Percentiles rank a stretch among this genome's conserved stretches.
These are phyloP conservation scores for Colletotrichum somersetense DNA, from an alignment of 2,329 filamentous ascomycete species.

Conservation along the genomic window DNA sequence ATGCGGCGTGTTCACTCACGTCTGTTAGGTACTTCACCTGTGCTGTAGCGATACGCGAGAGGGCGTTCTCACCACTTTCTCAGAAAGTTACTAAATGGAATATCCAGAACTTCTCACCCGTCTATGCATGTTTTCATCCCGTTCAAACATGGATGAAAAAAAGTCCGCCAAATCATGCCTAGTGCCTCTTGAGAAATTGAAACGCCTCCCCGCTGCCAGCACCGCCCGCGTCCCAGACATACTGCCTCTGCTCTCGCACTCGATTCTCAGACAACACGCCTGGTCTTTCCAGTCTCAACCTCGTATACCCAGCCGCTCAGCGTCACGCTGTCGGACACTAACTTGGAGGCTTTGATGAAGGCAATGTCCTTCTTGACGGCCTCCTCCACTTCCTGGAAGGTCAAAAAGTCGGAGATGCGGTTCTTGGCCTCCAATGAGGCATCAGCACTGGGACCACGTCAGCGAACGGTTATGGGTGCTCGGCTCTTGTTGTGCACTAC, in stretches of 20 bases:
- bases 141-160: not conserved
- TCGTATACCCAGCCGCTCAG: constrained; percentile 84
- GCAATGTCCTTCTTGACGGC: constrained; percentile 76
- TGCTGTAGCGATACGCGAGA: not conserved
- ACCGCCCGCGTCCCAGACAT: not conserved
- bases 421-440: constrained; percentile 44
- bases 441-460: constrained; percentile 35
- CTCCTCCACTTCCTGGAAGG: constrained; percentile 73
- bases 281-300: constrained; percentile 75
- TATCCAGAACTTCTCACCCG: not conserved
- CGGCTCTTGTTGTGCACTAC: constrained; percentile 42
- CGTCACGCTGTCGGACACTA: constrained; percentile 69
- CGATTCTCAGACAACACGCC: constrained; percentile 47
- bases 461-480: not conserved
- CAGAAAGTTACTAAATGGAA: not conserved
- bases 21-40: not conserved
- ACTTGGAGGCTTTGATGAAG: constrained; percentile 69
- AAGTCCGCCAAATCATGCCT: not conserved
- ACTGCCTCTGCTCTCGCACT: constrained; percentile 9
- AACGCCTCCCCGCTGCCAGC: constrained; percentile 1
- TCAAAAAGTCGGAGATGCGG: constrained; percentile 68
- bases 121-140: too few relatives aligned
- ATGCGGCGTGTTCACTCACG: not conserved
- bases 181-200: not conserved
- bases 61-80: not conserved